These are phyloP conservation scores for Talaromyces trachyspermus DNA, from an alignment of 495 filamentous ascomycete species.

Conservation along the genomic window DNA sequence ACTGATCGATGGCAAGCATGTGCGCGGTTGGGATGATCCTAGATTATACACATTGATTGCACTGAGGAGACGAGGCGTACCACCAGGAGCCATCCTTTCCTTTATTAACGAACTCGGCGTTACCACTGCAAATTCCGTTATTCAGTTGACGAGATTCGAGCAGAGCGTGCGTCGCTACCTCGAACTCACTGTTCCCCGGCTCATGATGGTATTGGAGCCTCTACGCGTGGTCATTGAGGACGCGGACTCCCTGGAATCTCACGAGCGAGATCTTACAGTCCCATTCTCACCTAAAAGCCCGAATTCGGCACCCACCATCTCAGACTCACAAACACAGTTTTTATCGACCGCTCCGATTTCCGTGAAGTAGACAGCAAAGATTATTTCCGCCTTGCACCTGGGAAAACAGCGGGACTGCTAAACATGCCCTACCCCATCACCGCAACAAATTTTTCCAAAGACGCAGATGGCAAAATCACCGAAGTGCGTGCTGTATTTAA, in stretches of 20 bases:
- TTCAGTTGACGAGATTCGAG: conserved; percentile 70
- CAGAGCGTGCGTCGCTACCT: conserved; percentile 73
- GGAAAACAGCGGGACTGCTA: conserved; percentile 81
- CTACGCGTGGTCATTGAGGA: conserved; percentile 68
- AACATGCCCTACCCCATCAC: conserved; percentile 78
- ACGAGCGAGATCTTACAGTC: conserved; percentile 49
- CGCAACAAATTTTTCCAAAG: conserved; percentile 65
- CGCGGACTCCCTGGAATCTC: conserved; percentile 19
- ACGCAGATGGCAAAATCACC: conserved; percentile 57
- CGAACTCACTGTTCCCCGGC: conserved; percentile 72
- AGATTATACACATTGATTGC: conserved; percentile 84
- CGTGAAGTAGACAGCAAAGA: conserved; percentile 74
- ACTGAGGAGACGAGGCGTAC: conserved; percentile 72
- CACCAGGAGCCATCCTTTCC: conserved; percentile 76
- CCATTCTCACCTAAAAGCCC: conserved; percentile 73
- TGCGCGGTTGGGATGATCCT: conserved; percentile 84
- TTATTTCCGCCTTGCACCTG: conserved; percentile 90
- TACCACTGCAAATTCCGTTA: conserved; percentile 63
- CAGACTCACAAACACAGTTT: conserved; percentile 66
- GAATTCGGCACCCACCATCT: conserved; percentile 41
- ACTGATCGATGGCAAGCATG: conserved; percentile 63
- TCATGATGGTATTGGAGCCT: conserved; percentile 73
- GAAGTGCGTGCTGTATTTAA: conserved; percentile 50
- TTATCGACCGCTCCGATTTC: conserved; percentile 92
- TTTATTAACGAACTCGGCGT: conserved; percentile 89